phyloP scores from a whole-genome alignment of 257 asterid genomes.

The Petrea volubilis region DNA sequence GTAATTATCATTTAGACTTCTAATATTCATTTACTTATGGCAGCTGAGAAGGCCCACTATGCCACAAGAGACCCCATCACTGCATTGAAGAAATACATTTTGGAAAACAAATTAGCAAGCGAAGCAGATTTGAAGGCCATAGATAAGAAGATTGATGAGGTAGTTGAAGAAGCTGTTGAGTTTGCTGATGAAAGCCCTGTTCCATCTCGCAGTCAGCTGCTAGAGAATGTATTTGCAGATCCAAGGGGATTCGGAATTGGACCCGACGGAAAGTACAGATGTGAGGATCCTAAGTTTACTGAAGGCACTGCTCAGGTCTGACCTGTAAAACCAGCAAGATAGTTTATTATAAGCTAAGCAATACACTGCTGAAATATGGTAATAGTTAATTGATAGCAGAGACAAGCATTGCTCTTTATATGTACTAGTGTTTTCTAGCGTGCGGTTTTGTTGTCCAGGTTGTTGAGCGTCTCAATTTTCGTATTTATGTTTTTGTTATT shows the following conservation, averaged over 20 bases:
- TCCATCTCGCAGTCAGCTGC: slow-evolving; percentile 83
- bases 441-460: slow-evolving; percentile 30
- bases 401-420: slow-evolving; percentile 24
- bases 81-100: slow-evolving; percentile 66
- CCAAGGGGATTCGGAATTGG: slow-evolving; percentile 94
- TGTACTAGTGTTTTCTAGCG: slow-evolving; percentile 22
- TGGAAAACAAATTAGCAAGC: slow-evolving; percentile 71
- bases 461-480: slow-evolving; percentile 24
- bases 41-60: slow-evolving; percentile 94
- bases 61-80: slow-evolving; percentile 88
- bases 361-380: slow-evolving; percentile 26
- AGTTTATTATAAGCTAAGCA: slow-evolving; percentile 11
- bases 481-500: slow-evolving; percentile 6
- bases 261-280: slow-evolving; percentile 94
- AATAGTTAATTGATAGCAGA: slow-evolving; percentile 16
- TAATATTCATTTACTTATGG: slow-evolving; percentile 30
- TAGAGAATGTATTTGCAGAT: slow-evolving; percentile 94
- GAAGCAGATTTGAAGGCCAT: slow-evolving; percentile 81
- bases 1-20: not conserved
- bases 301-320: slow-evolving; percentile 95
- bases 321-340: slow-evolving; percentile 1
- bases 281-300: slow-evolving; percentile 97
- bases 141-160: slow-evolving; percentile 81
- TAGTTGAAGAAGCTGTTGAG: slow-evolving; percentile 89
- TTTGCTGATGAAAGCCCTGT: slow-evolving; percentile 86